phyloP scores from a whole-genome alignment of 805 yeast genomes.

The Candida palmyrensis region DNA sequence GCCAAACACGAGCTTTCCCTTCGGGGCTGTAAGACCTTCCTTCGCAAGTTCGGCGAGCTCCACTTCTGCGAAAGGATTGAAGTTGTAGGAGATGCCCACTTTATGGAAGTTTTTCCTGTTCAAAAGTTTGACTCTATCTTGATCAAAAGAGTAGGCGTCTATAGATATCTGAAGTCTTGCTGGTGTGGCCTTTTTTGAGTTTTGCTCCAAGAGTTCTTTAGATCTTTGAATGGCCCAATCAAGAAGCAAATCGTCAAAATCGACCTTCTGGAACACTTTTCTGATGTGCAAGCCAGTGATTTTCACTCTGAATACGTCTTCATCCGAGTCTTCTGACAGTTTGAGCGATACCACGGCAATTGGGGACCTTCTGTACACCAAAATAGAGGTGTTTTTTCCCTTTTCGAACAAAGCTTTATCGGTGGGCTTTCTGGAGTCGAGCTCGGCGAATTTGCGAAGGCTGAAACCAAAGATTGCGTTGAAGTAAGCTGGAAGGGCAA shows the following conservation, averaged over 20 bases:
- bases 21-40: too few relatives aligned
- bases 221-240: conserved; percentile 55
- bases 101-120: conserved; percentile 39
- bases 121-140: conserved; percentile 30
- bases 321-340: conserved; percentile 30
- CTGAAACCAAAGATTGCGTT: conserved; percentile 46
- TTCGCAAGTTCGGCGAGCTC: conserved; percentile 8
- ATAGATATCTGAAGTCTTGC: conserved; percentile 34
- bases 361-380: conserved; percentile 65
- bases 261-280: conserved; percentile 61
- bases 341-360: conserved; percentile 56
- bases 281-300: conserved; percentile 60
- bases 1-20: too few relatives aligned
- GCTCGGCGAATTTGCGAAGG: conserved; percentile 40
- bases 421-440: conserved; percentile 15
- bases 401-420: conserved; percentile 21
- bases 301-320: conserved; percentile 41
- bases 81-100: conserved; percentile 18
- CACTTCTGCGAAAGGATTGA: conserved; percentile 23
- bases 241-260: conserved; percentile 57
- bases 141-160: conserved; percentile 52
- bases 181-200: conserved; percentile 21
- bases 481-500: conserved; percentile 18
- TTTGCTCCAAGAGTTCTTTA: conserved; percentile 29
- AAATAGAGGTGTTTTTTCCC: conserved; percentile 48